Base-by-base conservation (phyloP, 768 basidiomycete genomes). In the Peribolospora kevripleyi region DNA sequence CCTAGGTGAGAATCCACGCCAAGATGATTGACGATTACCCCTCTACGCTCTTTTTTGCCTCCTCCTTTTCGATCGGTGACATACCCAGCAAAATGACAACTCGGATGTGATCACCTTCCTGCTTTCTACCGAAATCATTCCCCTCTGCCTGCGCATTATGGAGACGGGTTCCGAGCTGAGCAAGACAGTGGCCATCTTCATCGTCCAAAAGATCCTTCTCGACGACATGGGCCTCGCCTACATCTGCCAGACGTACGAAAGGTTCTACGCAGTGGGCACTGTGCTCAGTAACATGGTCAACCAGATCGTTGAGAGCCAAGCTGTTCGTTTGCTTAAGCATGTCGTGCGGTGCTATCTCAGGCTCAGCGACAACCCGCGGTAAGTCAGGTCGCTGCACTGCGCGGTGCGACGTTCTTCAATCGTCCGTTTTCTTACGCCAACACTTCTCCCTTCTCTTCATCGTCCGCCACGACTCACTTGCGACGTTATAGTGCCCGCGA, bases 171-270 rank as follows among this genome's bases (percentile, higher is more conserved):
- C 90, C 3, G 93, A 98, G 63, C 77, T 98, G 13, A 87, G 84
- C 56, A 98, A 98, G 71, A 98, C 93, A 0, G 93, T 98, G 48
- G 93, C 93, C 47, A 98, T 98, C 64, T 98, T 98, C 69, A 98
- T 98, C 64, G 93, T 98, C 3, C 93, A 98, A 68, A 98, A 98
- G 70, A 74, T 73, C 57, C 74, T 98, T 11, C 75, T 97, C 53
- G 93, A 98, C 67, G 93, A 98, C 68, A 87, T 91, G 3, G 93
- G 93, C 14, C 71, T 98, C 57, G 90, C 87, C 11, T 98, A 98
- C 68, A 98, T 97, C 64, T 97, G 93, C 63, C 93, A 98, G 69
- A 98, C 93, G n/a, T 98, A 98, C 66, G 93, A 98, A 67, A 76
- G 93, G 53, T 98, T 98, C 71, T 97, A 95, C 67, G 93, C 93